Conservation (phyloP, 805 yeast species). For the Candida chilensis region DNA sequence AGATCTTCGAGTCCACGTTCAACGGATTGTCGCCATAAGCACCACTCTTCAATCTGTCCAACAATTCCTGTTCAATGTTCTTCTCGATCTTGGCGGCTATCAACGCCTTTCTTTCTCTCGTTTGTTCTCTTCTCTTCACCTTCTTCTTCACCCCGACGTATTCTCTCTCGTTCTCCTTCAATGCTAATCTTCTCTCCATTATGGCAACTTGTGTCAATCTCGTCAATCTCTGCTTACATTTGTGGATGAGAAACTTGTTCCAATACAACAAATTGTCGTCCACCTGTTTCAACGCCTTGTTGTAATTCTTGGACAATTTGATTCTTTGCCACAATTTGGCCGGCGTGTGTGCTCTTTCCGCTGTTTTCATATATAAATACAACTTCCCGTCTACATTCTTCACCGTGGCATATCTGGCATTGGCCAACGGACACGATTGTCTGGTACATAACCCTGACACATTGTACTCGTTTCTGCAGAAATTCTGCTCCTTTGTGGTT, state of each 20-base stretch:
- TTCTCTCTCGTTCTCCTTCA: slow-evolving; percentile 87
- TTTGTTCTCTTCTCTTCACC: slow-evolving; percentile 89
- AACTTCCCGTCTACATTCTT: slow-evolving; percentile 72
- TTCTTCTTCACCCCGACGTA: slow-evolving; percentile 90
- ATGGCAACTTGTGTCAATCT: slow-evolving; percentile 92
- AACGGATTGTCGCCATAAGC: slow-evolving; percentile 98
- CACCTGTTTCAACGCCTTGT: slow-evolving; percentile 79
- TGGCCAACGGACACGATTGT: slow-evolving; percentile 94
- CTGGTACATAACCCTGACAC: slow-evolving; percentile 91
- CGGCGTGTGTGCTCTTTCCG: slow-evolving; percentile 96
- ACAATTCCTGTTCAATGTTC: slow-evolving; percentile 90
- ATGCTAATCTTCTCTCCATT: slow-evolving; percentile 87
- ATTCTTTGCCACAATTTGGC: slow-evolving; percentile 92
- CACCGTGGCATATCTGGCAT: slow-evolving; percentile 84
- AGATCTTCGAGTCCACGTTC: slow-evolving; percentile 90
- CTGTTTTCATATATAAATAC: slow-evolving; percentile 90
- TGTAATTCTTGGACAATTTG: slow-evolving; percentile 80
- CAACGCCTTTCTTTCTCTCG: slow-evolving; percentile 92
- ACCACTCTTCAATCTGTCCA: slow-evolving; percentile 92
- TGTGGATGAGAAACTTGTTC: slow-evolving; percentile 86
- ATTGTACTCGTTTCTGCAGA: slow-evolving; percentile 93
- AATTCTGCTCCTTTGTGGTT: slow-evolving; percentile 82
- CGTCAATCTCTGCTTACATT: slow-evolving; percentile 93
- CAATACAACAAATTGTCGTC: slow-evolving; percentile 85
- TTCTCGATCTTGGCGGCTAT: slow-evolving; percentile 96